These are phyloP conservation scores for Xylaria sp. DNA, from an alignment of 2,329 filamentous ascomycete species.

Conservation along the genomic window DNA sequence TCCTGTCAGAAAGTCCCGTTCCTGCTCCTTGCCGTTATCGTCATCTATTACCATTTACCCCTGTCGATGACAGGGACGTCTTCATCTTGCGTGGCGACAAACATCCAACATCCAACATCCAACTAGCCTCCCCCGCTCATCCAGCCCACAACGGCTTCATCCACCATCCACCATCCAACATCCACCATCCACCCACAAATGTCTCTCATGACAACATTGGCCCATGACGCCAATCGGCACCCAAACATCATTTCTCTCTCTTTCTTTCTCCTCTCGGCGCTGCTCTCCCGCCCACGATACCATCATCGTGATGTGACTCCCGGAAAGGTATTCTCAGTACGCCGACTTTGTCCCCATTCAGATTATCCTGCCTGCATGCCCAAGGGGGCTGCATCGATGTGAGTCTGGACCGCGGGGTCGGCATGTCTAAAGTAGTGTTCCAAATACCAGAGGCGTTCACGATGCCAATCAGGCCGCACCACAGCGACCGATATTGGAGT, in stretches of 20 bases:
- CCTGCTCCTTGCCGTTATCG: slow-evolving; percentile 2
- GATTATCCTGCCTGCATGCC: slow-evolving; percentile 33
- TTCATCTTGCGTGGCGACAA: slow-evolving; percentile 15
- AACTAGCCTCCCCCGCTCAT: background rate
- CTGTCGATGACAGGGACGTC: slow-evolving; percentile 1
- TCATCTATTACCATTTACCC: slow-evolving; percentile 7
- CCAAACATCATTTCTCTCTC: background rate
- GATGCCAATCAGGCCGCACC: slow-evolving; percentile 41
- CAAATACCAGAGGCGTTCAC: slow-evolving; percentile 37
- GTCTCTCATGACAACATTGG: background rate
- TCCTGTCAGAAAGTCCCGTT: slow-evolving; percentile 3
- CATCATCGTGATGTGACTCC: slow-evolving; percentile 1
- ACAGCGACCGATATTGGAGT: slow-evolving; percentile 31
- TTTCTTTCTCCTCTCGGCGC: background rate
- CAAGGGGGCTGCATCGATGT: slow-evolving; percentile 35
- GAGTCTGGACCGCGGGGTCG: slow-evolving; percentile 39
- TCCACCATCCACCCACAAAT: background rate
- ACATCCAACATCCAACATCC: too few relatives aligned
- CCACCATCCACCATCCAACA: too few relatives aligned
- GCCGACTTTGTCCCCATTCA: slow-evolving; percentile 19
- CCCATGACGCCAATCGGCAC: background rate
- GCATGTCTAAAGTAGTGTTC: slow-evolving; percentile 33
- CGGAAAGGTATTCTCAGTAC: slow-evolving; percentile 9
- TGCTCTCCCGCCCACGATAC: slow-evolving; percentile 5
- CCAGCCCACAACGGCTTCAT: background rate